Evolutionary conservation across 2,329 filamentous ascomycete species (phyloP).

Genomic region (Cladophialophora chaetospira): DNA sequence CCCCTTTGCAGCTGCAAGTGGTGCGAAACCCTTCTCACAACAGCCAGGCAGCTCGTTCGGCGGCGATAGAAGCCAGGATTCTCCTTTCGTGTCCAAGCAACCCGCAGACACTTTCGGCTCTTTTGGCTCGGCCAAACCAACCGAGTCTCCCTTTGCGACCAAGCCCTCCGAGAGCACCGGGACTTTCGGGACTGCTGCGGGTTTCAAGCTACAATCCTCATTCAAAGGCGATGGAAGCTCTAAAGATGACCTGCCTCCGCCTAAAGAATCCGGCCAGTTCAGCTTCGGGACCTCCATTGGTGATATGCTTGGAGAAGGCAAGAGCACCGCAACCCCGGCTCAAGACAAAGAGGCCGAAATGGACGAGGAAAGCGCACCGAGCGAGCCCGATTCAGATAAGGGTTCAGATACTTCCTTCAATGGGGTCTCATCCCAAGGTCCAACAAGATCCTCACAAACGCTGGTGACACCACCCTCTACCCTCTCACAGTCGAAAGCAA

Average conservation of each 20-base stretch:
- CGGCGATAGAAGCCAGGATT: conserved; percentile 25
- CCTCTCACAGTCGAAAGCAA: conserved; percentile 31
- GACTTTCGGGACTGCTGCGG: conserved; percentile 28
- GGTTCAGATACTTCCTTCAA: conserved; percentile 12
- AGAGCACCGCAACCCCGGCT: conserved; percentile 26
- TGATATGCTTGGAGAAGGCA: conserved; percentile 40
- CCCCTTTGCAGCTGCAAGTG: conserved; percentile 36
- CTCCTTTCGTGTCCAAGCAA: conserved; percentile 39
- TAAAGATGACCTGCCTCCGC: conserved; percentile 43
- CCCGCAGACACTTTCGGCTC: conserved; percentile 8
- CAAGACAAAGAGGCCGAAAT: conserved; percentile 36
- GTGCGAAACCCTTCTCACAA: conserved; percentile 36
- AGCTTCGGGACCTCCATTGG: conserved; percentile 44
- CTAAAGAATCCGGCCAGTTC: conserved; percentile 40
- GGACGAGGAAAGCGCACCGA: conserved; percentile 28
- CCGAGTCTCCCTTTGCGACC: conserved; percentile 34
- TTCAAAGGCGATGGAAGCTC: conserved; percentile 48
- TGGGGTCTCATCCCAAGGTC: conserved; percentile 6
- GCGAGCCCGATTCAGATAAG: conserved; percentile 22
- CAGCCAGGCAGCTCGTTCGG: conserved; percentile 17
- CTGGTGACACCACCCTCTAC: conserved; percentile 33
- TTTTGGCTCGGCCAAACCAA: conserved; percentile 4
- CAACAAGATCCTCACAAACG: conserved; percentile 17
- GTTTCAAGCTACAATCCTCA: conserved; percentile 48
- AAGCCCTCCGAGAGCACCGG: conserved; percentile 23